Conservation (phyloP, 2,329 filamentous ascomycete species). For the Dendrostoma leiphaemia region DNA sequence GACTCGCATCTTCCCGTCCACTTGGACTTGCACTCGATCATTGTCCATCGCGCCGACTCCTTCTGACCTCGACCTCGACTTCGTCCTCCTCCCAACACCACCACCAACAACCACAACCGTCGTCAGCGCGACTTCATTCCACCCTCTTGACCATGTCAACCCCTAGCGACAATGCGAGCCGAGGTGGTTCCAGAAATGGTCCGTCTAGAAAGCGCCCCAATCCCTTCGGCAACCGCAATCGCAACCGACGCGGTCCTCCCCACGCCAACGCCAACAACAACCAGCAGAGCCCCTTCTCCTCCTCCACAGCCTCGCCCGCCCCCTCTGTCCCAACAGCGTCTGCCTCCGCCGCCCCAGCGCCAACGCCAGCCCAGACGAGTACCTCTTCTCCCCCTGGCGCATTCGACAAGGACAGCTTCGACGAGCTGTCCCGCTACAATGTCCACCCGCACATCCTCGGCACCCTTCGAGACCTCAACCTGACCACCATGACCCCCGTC, state of each 20-base stretch:
- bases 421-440: conserved; percentile 39
- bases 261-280: not conserved
- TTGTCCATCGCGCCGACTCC: not conserved
- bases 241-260: conserved; percentile 1
- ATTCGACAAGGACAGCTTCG: conserved; percentile 35
- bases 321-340: not conserved
- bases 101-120: not conserved
- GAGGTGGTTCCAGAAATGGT: not conserved
- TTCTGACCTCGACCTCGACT: not conserved
- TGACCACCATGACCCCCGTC: conserved; percentile 54
- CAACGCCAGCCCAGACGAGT: conserved; percentile 18
- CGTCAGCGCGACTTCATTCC: not conserved
- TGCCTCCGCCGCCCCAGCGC: not conserved
- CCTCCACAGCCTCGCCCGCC: not conserved
- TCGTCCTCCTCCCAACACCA: not conserved
- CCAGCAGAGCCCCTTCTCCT: not conserved
- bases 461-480: conserved; percentile 46
- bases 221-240: conserved; percentile 1
- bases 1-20: not conserved
- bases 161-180: not conserved
- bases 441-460: conserved; percentile 46
- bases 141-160: conserved; percentile 5
- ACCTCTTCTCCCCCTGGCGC: too few relatives aligned
- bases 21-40: not conserved
- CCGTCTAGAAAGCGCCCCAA: conserved; percentile 5